These are phyloP conservation scores for Sarocladiaceae sp. DNA, from an alignment of 2,329 filamentous ascomycete species.

Conservation along the genomic window DNA sequence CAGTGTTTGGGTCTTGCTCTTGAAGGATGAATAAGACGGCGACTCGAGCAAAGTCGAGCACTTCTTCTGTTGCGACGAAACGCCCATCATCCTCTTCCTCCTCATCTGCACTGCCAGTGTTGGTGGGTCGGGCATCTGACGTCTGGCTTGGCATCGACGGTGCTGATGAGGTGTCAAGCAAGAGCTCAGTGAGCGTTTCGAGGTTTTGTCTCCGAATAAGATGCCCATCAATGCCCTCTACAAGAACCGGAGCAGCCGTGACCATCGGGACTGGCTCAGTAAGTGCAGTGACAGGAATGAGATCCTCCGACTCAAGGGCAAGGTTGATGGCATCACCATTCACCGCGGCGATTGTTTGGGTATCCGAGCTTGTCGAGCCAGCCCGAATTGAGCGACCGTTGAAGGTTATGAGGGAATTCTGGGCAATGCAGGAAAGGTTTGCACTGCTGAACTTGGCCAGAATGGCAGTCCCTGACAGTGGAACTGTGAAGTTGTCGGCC, in stretches of 20 bases:
- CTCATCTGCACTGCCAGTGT: not conserved
- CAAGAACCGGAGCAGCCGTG: not conserved
- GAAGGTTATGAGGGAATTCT: slow-evolving; percentile 88
- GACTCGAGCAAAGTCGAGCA: slow-evolving; percentile 60
- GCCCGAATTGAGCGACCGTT: slow-evolving; percentile 48
- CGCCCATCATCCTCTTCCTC: not conserved
- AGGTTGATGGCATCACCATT: not conserved
- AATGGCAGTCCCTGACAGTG: slow-evolving; percentile 65
- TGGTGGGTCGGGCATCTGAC: not conserved
- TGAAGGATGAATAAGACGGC: slow-evolving; percentile 60
- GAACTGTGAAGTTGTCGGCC: slow-evolving; percentile 67
- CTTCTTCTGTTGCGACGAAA: slow-evolving; percentile 50
- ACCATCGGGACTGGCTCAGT: slow-evolving; percentile 2
- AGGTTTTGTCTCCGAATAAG: slow-evolving; percentile 2
- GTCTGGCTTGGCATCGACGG: not conserved
- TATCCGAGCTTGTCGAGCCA: slow-evolving; percentile 22
- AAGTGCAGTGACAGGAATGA: not conserved
- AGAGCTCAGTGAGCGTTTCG: not conserved
- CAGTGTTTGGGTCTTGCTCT: slow-evolving; percentile 43
- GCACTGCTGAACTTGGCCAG: slow-evolving; percentile 71
- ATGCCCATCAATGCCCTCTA: not conserved
- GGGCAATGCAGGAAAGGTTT: slow-evolving; percentile 74
- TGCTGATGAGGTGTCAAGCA: not conserved
- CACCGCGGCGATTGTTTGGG: not conserved
- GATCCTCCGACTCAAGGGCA: not conserved